Percentiles rank a stretch among this genome's conserved stretches.
These are phyloP conservation scores for Aspergillus bertholletiae DNA, from an alignment of 495 filamentous ascomycete species.

Conservation along the genomic window DNA sequence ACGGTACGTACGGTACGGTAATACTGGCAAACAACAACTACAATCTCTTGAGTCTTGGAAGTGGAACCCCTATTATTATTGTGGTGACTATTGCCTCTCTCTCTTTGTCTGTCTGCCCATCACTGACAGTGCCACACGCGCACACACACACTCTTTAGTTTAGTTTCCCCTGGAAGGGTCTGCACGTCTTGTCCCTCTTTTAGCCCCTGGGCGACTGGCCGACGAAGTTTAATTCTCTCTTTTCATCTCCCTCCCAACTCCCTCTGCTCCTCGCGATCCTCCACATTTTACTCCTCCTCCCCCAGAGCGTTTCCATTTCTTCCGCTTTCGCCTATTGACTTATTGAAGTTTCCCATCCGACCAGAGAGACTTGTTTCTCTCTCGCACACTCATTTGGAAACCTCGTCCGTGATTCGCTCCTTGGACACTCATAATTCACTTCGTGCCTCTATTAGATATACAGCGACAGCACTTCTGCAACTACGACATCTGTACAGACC, in stretches of 20 bases:
- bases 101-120: slow-evolving; percentile 11
- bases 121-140: slow-evolving; percentile 10
- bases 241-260: slow-evolving; percentile 15
- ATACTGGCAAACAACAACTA: background rate
- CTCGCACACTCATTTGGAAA: slow-evolving; percentile 42
- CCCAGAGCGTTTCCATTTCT: slow-evolving; percentile 15
- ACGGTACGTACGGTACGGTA: background rate
- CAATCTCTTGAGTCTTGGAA: slow-evolving; percentile 12
- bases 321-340: slow-evolving; percentile 9
- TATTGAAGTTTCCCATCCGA: slow-evolving; percentile 39
- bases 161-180: slow-evolving; percentile 11
- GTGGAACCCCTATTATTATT: slow-evolving; percentile 10
- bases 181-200: slow-evolving; percentile 10
- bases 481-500: slow-evolving; percentile 30
- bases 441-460: background rate
- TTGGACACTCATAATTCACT: slow-evolving; percentile 13
- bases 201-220: slow-evolving; percentile 12
- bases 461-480: slow-evolving; percentile 2
- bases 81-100: background rate
- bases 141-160: slow-evolving; percentile 7
- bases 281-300: slow-evolving; percentile 13
- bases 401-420: slow-evolving; percentile 24
- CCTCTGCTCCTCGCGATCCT: slow-evolving; percentile 23
- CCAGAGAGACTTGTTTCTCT: slow-evolving; percentile 44
- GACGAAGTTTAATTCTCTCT: slow-evolving; percentile 9